Evolutionary conservation across 768 basidiomycete genomes (phyloP), one percentile per base, ranked within the genome.

Genomic region (Gloeophyllum trabeum): DNA sequence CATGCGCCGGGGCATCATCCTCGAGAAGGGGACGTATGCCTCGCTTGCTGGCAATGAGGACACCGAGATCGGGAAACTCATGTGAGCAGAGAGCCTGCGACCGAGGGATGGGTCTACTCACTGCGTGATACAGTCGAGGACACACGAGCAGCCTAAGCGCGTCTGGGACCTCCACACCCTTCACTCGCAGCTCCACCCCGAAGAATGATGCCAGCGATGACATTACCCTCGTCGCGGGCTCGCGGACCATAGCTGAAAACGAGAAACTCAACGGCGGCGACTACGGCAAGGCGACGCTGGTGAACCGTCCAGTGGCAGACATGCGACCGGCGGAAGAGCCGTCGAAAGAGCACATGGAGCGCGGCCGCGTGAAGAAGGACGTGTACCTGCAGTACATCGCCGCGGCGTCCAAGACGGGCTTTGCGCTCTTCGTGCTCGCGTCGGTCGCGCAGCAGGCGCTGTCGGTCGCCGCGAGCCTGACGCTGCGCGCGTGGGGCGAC

Each of bases 401-500:
- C 43, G 85, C 91, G 0, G 85, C 87, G 5, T 91, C 88, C 1
- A 77, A 70, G 47, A 49, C 64, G 1, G 91, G 87, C 1, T 90
- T 88, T 54, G 53, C 54, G 4, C 49, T 64, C 14, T 70, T 84
- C 47, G 46, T 91, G 5, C 39, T 81, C 18, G 63, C 69, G 5
- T 75, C 71, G 4, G 40, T 76, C 1, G 28, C 62, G 19, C 60
- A 76, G 43, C 90, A 93, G 56, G 70, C 64, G 4, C 54, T 71
- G 6, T 70, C 73, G 0, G 75, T 92, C 23, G 42, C 70, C 6
- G 72, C 74, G 0, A 84, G 76, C 21, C 60, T 79, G 24, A 75
- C 81, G 35, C 63, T 94, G n/a, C 74, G 86, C 28, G 65, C 70
- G 39, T 94, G 88, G 90, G 80, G 83, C 5, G 83, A 90, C 54